These are phyloP conservation scores for Allodekkera sacchari DNA, from an alignment of 805 yeast genomes.

Conservation along the genomic window DNA sequence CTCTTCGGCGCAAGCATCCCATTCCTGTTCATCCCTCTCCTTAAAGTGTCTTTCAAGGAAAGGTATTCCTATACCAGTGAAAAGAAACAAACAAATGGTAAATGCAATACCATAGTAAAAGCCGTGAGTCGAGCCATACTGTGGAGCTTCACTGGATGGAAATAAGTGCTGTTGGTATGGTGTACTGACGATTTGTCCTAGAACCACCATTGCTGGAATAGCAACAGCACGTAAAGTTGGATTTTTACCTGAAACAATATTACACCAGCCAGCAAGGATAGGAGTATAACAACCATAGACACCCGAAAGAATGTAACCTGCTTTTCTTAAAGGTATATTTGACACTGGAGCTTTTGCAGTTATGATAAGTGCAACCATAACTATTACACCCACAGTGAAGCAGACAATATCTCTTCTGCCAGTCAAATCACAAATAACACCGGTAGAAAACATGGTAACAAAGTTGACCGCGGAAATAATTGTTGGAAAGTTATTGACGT, in stretches of 20 bases:
- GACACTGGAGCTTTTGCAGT: conserved; percentile 12
- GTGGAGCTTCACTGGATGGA: conserved; percentile 26
- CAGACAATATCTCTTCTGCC: conserved; percentile 27
- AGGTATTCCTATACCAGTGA: conserved; percentile 18
- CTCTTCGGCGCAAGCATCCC: neutral
- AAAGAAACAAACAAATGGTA: conserved; percentile 13
- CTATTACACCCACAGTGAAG: conserved; percentile 34
- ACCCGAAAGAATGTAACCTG: conserved; percentile 17
- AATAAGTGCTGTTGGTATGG: conserved; percentile 23
- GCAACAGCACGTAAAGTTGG: conserved; percentile 20
- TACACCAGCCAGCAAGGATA: conserved; percentile 56
- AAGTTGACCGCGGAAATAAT: conserved; percentile 48
- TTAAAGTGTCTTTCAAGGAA: conserved; percentile 10
- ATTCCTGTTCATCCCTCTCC: conserved; percentile 4
- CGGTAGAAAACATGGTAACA: conserved; percentile 33
- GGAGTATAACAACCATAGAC: conserved; percentile 45
- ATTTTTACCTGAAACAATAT: conserved; percentile 35
- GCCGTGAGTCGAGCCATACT: conserved; percentile 19
- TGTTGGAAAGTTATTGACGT: conserved; percentile 46
- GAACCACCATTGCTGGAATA: conserved; percentile 19
- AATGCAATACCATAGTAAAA: conserved; percentile 19
- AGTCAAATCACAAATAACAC: conserved; percentile 16
- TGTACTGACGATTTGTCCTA: conserved; percentile 18
- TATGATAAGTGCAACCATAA: conserved; percentile 27
- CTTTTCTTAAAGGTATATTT: conserved; percentile 12